Conservation (phyloP, 1,284 basidiomycete genomes). For the Melampsora allii-populina region DNA sequence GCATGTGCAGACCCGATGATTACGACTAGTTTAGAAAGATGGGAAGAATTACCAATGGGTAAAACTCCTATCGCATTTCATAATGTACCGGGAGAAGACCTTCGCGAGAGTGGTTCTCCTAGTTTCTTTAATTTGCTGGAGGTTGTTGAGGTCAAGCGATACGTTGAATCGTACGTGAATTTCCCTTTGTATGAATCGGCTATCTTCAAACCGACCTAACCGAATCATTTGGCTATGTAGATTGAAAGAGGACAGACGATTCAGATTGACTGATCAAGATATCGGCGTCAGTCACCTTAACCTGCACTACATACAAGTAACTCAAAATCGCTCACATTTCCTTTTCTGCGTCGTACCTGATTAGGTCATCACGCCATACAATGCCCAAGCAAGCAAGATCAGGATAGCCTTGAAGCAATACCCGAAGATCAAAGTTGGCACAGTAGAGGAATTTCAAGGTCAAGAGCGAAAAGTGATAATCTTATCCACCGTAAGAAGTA, state of each 20-base stretch:
- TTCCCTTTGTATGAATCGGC: too few species aligned
- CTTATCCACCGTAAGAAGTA: slow-evolving; percentile 65
- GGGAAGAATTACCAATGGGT: too few species aligned
- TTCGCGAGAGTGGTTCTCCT: slow-evolving; percentile 52
- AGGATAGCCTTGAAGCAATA: slow-evolving; percentile 53
- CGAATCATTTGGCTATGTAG: too few species aligned
- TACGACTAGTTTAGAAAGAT: too few species aligned
- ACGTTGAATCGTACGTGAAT: too few species aligned
- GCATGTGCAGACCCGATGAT: too few species aligned
- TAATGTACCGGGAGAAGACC: slow-evolving; percentile 51
- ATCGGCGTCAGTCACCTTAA: too few species aligned
- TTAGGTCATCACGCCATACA: slow-evolving; percentile 59
- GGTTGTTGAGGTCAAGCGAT: background rate
- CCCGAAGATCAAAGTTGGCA: slow-evolving; percentile 58
- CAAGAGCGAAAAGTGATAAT: slow-evolving; percentile 62
- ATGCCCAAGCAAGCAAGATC: slow-evolving; percentile 59
- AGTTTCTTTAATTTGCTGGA: background rate
- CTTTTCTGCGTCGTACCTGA: background rate
- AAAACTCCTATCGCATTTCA: slow-evolving; percentile 37
- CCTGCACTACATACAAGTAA: too few species aligned
- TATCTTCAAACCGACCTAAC: too few species aligned
- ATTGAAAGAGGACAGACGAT: too few species aligned
- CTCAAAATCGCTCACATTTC: too few species aligned
- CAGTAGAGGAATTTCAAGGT: slow-evolving; percentile 65
- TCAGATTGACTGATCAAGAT: too few species aligned